Conservation (phyloP, 345 rosid species). For the Raphanus sativus region DNA sequence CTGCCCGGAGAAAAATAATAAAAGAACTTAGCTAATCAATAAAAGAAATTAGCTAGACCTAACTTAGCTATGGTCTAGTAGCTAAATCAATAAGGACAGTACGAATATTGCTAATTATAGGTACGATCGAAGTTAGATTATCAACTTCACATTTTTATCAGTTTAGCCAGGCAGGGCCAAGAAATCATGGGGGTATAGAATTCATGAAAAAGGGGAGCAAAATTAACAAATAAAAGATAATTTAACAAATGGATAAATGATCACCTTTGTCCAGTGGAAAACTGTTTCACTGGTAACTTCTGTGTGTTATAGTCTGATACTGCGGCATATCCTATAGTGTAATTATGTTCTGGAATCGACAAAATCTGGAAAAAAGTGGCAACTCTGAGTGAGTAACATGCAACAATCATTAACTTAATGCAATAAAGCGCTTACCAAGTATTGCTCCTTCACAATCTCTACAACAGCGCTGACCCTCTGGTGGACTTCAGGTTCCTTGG, state of each 20-base stretch:
- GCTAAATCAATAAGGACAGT: constrained; percentile 10
- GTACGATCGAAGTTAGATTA: not conserved
- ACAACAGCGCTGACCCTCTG: constrained; percentile 73
- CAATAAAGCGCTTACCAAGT: constrained; percentile 62
- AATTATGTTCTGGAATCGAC: constrained; percentile 71
- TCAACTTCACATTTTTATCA: constrained; percentile 9
- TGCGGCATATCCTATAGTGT: constrained; percentile 81
- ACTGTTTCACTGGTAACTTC: constrained; percentile 60
- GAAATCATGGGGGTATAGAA: constrained; percentile 1
- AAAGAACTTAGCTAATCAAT: constrained; percentile 13
- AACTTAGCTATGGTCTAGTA: constrained; percentile 7
- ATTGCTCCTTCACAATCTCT: constrained; percentile 94
- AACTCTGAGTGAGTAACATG: constrained; percentile 33
- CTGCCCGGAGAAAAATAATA: constrained; percentile 45
- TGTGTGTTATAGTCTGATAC: constrained; percentile 85
- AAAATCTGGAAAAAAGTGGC: constrained; percentile 61
- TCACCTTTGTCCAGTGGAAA: constrained; percentile 80
- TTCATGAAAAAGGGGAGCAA: constrained; percentile 2
- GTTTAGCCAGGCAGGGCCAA: constrained; percentile 8
- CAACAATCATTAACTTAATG: constrained; percentile 23
- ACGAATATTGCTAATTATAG: constrained; percentile 3
- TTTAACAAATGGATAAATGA: not conserved
- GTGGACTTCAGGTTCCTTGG: constrained; percentile 67
- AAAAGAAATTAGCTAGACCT: not conserved
- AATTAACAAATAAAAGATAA: constrained; percentile 9